Conservation (phyloP, 164 flowering plant species). For the Buxus sempervirens region DNA sequence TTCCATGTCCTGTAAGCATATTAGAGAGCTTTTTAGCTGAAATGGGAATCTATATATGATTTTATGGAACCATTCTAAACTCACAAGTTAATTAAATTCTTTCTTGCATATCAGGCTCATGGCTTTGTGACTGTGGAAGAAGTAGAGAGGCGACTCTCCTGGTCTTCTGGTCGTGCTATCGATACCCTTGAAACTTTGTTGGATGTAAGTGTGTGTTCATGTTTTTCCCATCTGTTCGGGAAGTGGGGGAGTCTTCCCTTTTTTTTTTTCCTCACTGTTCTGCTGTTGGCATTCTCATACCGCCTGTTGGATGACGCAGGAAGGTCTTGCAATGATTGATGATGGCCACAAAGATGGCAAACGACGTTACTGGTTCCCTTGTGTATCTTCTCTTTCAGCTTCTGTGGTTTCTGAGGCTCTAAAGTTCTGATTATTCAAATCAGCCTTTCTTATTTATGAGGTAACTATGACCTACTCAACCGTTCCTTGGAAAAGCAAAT, state of each 20-base stretch:
- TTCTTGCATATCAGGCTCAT: constrained; percentile 49
- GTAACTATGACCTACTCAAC: neutral
- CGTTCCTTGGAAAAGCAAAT: neutral
- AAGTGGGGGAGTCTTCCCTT: too few species aligned
- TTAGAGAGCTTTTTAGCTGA: too few species aligned
- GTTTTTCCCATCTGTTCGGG: too few species aligned
- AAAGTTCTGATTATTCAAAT: constrained; percentile 3
- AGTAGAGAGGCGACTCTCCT: constrained; percentile 64
- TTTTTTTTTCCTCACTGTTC: neutral
- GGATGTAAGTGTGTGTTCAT: constrained; percentile 43
- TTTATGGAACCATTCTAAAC: too few species aligned
- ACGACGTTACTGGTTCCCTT: constrained; percentile 92
- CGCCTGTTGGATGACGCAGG: constrained; percentile 48
- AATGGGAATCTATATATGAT: too few species aligned
- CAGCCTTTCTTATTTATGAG: neutral
- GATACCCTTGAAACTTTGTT: constrained; percentile 87
- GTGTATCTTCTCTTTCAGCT: constrained; percentile 61
- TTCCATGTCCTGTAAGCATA: too few species aligned
- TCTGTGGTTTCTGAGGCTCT: constrained; percentile 30
- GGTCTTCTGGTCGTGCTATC: constrained; percentile 84
- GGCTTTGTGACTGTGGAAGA: constrained; percentile 90
- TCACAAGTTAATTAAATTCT: neutral
- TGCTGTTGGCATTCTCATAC: neutral
- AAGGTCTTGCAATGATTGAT: constrained; percentile 97
- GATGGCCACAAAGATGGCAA: constrained; percentile 86